A percentile compares a stretch with the other conserved stretches of the same genome.
These are phyloP conservation scores for Talaromyces albobiverticillius DNA, from an alignment of 2,329 filamentous ascomycete species.

Conservation along the genomic window DNA sequence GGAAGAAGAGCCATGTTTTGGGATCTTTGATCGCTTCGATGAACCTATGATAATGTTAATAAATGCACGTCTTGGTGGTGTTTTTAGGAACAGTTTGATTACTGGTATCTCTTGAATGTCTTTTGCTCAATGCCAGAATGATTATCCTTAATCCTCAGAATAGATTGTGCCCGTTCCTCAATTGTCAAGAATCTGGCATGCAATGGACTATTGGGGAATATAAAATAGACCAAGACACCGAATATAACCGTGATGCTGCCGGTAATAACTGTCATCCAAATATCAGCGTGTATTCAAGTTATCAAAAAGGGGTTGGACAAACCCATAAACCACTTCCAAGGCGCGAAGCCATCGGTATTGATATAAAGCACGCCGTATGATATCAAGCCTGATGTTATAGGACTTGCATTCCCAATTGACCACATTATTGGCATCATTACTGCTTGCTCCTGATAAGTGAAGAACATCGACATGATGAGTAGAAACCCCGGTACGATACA, in stretches of 20 bases:
- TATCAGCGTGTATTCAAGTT: not conserved
- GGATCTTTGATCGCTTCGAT: slow-evolving; percentile 30
- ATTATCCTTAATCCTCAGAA: slow-evolving; percentile 34
- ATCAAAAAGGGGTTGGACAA: not conserved
- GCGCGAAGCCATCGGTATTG: slow-evolving; percentile 32
- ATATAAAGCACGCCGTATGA: slow-evolving; percentile 44
- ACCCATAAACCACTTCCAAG: slow-evolving; percentile 43
- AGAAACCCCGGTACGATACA: slow-evolving; percentile 51
- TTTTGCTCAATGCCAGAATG: slow-evolving; percentile 38
- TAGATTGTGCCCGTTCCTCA: slow-evolving; percentile 32
- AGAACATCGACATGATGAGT: slow-evolving; percentile 39
- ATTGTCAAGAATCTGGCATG: slow-evolving; percentile 29
- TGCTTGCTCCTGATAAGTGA: slow-evolving; percentile 36
- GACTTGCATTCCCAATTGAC: slow-evolving; percentile 39
- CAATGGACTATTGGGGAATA: slow-evolving; percentile 34
- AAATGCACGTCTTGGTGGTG: too few species aligned
- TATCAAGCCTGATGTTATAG: slow-evolving; percentile 39
- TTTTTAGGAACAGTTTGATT: too few species aligned
- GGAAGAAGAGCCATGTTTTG: slow-evolving; percentile 37
- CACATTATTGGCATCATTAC: slow-evolving; percentile 34
- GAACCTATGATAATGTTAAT: slow-evolving; percentile 23
- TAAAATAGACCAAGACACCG: slow-evolving; percentile 26
- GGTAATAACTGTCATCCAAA: not conserved
- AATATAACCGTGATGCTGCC: slow-evolving; percentile 20
- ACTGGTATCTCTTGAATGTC: slow-evolving; percentile 29